Base-by-base conservation (phyloP, 345 rosid genomes). In the Passiflora organensis region DNA sequence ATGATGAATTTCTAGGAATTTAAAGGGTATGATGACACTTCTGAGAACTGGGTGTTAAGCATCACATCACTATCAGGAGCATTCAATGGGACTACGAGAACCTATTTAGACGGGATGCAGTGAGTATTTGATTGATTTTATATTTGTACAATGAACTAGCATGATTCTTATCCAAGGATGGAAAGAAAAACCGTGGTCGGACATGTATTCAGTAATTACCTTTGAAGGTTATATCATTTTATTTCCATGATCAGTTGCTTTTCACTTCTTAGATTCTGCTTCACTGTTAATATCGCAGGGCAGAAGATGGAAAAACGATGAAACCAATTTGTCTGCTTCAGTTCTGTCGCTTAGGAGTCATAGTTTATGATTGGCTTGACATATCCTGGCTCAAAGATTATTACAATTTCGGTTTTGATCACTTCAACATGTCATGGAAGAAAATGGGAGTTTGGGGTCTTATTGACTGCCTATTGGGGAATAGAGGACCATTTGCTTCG, bases 361-460 rank as follows among this genome's bases (percentile, higher is more conserved):
- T 87, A 67, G 66, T 89, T 36, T 94, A 89, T 23, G 99, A 94
- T 39, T 94, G 99, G 99, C 59, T 94, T 13, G 97, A 89, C 69
- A 89, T 94, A 46, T 63, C 83, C 1, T 87, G 84, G 91, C 77
- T 94, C 13, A 94, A 89, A 68, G 56, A 70, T 39, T 94, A 86
- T 60, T 94, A 94, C 80, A 85, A 82, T 58, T 94, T 94, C 17
- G 99, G 99, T 37, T 94, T 94, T 32, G 97, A 89, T 58, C 99
- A 94, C 65, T 94, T 79, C 56, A 79, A 82, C 77, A 69, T 87
- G 76, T 78, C 96, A 0, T 68, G 99, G 84, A 89, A 55, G 79
- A 83, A 85, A 69, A 44, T 61, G 16, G 90, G 99, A 46, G 22
- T 89, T 28, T 54, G 72, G 45, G 96, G 99, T 51, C 85, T 94